Percentiles rank a stretch among this genome's conserved stretches.
Evolutionary conservation across 2,329 filamentous ascomycete species (phyloP).

Genomic region (Ceratocystis eucalypticola): DNA sequence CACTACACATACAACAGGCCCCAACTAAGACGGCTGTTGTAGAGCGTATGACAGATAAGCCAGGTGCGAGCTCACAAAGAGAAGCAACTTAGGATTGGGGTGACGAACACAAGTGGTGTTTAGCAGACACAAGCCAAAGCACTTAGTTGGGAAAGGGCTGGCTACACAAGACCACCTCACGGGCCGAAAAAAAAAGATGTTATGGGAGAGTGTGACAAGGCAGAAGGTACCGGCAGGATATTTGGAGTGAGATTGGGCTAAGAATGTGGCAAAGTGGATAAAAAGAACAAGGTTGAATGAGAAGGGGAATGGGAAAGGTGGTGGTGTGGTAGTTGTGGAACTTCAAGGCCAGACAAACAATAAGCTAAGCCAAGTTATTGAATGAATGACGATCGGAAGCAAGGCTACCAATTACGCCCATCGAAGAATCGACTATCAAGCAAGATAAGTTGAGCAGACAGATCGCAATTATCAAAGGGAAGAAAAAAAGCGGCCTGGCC

Average conservation of each 20-base stretch:
- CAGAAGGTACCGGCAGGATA: background rate
- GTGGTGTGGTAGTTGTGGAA: background rate
- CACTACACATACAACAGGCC: background rate
- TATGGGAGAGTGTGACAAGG: conserved; percentile 1
- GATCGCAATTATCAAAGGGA: background rate
- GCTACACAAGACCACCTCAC: conserved; percentile 6
- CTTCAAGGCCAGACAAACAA: conserved; percentile 1
- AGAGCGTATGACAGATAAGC: conserved; percentile 10
- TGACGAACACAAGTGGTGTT: conserved; percentile 6
- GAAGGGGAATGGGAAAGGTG: background rate
- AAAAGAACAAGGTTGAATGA: background rate
- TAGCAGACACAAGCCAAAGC: conserved; percentile 7
- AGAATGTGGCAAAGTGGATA: conserved; percentile 6
- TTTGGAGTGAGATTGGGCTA: conserved; percentile 5
- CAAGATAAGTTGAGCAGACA: background rate
- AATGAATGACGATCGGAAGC: conserved; percentile 1
- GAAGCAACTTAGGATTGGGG: background rate
- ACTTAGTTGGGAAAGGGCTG: conserved; percentile 6
- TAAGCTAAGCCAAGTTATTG: background rate
- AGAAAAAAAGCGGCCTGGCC: background rate
- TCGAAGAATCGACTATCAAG: background rate
- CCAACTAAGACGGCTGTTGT: background rate
- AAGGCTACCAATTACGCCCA: conserved; percentile 6
- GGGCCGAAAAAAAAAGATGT: background rate
- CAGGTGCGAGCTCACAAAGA: conserved; percentile 1